phyloP scores from a whole-genome alignment of 176 grass and related monocot species.

The Triticum dicoccoides region DNA sequence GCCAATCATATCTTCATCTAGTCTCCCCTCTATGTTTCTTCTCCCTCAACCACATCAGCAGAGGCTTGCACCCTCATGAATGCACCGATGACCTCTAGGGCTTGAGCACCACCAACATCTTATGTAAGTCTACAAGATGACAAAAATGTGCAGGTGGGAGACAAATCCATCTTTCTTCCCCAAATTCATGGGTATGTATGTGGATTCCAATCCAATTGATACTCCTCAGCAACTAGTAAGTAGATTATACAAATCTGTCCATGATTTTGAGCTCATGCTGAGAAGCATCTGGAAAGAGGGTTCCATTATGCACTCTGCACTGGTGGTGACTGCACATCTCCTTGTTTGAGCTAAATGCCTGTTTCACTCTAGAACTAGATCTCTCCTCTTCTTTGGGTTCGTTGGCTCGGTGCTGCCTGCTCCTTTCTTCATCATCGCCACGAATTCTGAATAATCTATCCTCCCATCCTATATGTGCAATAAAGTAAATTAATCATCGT shows the following conservation, averaged over 20 bases:
- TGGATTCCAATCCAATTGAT: neutral
- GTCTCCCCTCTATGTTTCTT: neutral
- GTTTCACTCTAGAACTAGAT: constrained; percentile 36
- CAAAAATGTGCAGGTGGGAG: neutral
- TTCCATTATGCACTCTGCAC: neutral
- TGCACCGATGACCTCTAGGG: neutral
- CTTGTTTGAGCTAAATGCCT: constrained; percentile 21
- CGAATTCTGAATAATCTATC: constrained; percentile 65
- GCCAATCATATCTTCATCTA: neutral
- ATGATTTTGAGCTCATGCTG: neutral
- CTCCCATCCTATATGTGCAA: constrained; percentile 58
- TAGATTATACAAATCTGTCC: constrained; percentile 20
- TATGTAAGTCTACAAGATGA: neutral
- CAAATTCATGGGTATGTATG: neutral
- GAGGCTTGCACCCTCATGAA: neutral
- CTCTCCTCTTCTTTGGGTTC: constrained; percentile 41
- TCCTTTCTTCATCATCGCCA: constrained; percentile 58
- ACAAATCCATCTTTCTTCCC: neutral
- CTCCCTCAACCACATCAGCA: neutral
- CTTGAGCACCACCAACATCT: neutral
- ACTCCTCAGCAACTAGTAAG: neutral
- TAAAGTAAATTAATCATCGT: neutral
- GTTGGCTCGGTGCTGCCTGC: constrained; percentile 1
- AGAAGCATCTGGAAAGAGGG: neutral
- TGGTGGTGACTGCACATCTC: constrained; percentile 3